Base-by-base conservation (phyloP, 495 filamentous ascomycete species). In the Neurospora sp. region DNA sequence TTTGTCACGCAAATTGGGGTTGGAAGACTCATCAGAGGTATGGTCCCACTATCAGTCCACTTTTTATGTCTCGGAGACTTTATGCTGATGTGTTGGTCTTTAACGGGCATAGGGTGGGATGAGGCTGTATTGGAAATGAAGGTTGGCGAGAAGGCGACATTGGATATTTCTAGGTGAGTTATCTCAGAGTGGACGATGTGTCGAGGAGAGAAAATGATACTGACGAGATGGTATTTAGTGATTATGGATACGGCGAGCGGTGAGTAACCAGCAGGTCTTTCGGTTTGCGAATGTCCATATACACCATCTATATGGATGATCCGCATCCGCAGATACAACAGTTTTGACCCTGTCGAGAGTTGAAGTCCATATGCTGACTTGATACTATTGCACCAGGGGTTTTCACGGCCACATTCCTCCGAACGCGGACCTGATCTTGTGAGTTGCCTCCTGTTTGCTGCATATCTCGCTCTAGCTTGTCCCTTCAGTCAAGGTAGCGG, bases 91-190 rank as follows among this genome's bases (percentile, higher is more conserved):
- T 70, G 37, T 39, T 27, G 1, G 2, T 6, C 42, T 27, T 31
- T 20, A 6, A 23, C n/a, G 46, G 20, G 4, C 18, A 23, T 39
- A 94, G 93, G 93, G 66, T 97, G 93, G 93, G 93, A 97, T 75
- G 90, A 94, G 85, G 93, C 91, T 73, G 92, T 97, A 39, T 82
- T 88, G 31, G 84, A 88, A 74, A 95, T 97, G 92, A 90, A 85
- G 75, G 83, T 93, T 11, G 93, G 93, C 75, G 93, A 96, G 86
- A 92, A 90, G 82, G 89, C 92, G 35, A 90, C 89, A 20, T 83
- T 97, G 74, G 92, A 89, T 41, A 96, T 96, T 75, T 86, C 89
- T 38, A 87, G 88, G 93, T 94, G 85, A 80, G 89, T 82, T 31
- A 31, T n/a, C 39, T 20, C 59, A 27, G 62, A 46, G 44, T 2